Evolutionary conservation across 768 basidiomycete genomes (phyloP).

Genomic region (Tephrocybe rancida): DNA sequence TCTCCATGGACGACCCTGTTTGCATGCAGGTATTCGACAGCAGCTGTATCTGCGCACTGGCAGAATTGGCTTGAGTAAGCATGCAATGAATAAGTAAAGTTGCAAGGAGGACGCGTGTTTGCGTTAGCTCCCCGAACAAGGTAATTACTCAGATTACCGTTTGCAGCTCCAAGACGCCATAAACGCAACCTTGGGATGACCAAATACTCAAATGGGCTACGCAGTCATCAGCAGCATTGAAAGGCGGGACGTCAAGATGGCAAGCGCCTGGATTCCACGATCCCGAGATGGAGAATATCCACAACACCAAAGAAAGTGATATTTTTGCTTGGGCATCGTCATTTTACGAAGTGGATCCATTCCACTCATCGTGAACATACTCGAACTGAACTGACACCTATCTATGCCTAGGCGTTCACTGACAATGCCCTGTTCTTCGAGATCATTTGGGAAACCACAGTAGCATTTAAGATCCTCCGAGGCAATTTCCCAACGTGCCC

Average conservation of each 20-base stretch:
- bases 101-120: conserved; percentile 25
- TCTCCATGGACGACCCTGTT: too few relatives aligned
- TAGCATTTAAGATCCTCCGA: too few relatives aligned
- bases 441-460: too few relatives aligned
- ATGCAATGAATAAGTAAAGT: too few relatives aligned
- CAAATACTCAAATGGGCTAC: conserved; percentile 19
- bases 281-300: not conserved
- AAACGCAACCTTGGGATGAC: conserved; percentile 31
- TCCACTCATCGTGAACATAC: not conserved
- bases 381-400: not conserved
- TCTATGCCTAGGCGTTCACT: not conserved
- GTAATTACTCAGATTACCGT: too few relatives aligned
- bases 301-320: conserved; percentile 25
- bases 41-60: too few relatives aligned
- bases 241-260: conserved; percentile 26
- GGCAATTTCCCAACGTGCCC: too few relatives aligned
- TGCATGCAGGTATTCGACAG: too few relatives aligned
- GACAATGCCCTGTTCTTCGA: too few relatives aligned
- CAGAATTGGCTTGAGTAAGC: too few relatives aligned
- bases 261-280: conserved; percentile 27
- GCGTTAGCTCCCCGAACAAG: conserved; percentile 24
- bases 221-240: conserved; percentile 10
- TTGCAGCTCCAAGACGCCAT: too few relatives aligned
- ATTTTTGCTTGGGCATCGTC: conserved; percentile 30
- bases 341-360: conserved; percentile 27